Base-by-base conservation (phyloP, 352 stramenopile species). In the Phytophthora niederhauseri region DNA sequence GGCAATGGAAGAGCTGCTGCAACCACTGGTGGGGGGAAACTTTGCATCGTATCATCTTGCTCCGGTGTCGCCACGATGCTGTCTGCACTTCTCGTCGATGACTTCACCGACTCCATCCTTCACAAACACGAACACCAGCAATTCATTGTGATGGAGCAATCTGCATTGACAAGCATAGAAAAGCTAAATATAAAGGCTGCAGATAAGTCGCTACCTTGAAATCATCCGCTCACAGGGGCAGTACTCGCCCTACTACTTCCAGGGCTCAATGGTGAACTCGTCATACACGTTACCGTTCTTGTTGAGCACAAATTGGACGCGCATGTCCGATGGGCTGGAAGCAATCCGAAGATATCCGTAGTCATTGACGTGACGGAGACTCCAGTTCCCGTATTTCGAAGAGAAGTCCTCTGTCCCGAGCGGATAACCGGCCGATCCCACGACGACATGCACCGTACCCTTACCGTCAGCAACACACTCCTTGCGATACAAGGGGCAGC, bases 391-490 rank as follows among this genome's bases (percentile, higher is more conserved):
- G 19, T 84, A 89, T 31, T 80, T 69, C 6, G 74, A 60, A 9
- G 86, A 92, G 36, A 92, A 94, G 1, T 68, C 77, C 1, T 76
- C 60, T 6, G 58, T 79, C 11, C 78, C 78, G 26, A 91, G 66
- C 14, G 82, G 75, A 68, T 79, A 88, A 0, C 91, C 91, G 6
- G 88, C 90, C n/a, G 89, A 86, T 3, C 91, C 91, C 8, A 88
- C 76, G 1, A 97, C 73, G 2, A 95, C 64, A 66, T 97, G 89
- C 17, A 97, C 84, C 0, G 89, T 81, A 4, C 72, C 84, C 34
- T 73, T 82, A 12, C 76, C 80, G 45, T 93, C 68, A 3, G 54
- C 63, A 15, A 85, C 68, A 48, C 91, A 97, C 38, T 86, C 64
- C 26, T 82, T 85, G 12, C 76, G 76, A 68, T 85, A 90, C 15